phyloP scores from a whole-genome alignment of 2,329 filamentous ascomycete genomes.

The Monascus ruber region DNA sequence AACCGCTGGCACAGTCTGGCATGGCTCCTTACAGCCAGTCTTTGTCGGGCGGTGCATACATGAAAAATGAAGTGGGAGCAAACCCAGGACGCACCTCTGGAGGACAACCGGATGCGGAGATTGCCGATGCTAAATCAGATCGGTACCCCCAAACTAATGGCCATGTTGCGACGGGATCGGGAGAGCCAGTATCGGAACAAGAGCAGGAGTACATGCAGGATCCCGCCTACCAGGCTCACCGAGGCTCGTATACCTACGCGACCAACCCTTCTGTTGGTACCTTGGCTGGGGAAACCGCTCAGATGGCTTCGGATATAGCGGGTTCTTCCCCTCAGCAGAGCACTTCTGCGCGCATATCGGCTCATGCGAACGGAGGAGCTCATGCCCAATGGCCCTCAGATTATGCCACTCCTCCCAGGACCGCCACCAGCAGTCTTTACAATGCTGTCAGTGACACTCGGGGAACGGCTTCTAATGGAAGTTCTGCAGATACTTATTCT shows the following conservation, averaged over 20 bases:
- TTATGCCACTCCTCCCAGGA: constrained; percentile 69
- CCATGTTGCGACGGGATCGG: constrained; percentile 41
- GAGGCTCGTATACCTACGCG: constrained; percentile 66
- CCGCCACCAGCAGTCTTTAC: constrained; percentile 69
- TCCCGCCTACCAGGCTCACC: constrained; percentile 58
- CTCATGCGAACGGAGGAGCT: constrained; percentile 61
- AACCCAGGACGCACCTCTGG: constrained; percentile 53
- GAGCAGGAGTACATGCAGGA: constrained; percentile 76
- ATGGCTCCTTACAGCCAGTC: constrained; percentile 55
- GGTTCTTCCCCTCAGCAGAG: constrained; percentile 70
- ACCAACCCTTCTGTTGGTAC: constrained; percentile 53
- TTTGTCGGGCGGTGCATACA: constrained; percentile 48
- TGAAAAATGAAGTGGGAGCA: constrained; percentile 83
- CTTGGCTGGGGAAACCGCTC: constrained; percentile 59
- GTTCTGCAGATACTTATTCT: constrained; percentile 59
- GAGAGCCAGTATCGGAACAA: constrained; percentile 60
- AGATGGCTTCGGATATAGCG: constrained; percentile 71
- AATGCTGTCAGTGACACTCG: constrained; percentile 79
- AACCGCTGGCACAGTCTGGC: constrained; percentile 49
- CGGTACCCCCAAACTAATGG: constrained; percentile 50
- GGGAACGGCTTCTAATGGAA: constrained; percentile 50
- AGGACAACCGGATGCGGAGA: constrained; percentile 48
- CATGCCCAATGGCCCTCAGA: constrained; percentile 64
- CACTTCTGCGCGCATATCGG: constrained; percentile 72
- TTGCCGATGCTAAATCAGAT: constrained; percentile 58